Evolutionary conservation across 768 basidiomycete genomes (phyloP).

Genomic region (Mycena indigotica): DNA sequence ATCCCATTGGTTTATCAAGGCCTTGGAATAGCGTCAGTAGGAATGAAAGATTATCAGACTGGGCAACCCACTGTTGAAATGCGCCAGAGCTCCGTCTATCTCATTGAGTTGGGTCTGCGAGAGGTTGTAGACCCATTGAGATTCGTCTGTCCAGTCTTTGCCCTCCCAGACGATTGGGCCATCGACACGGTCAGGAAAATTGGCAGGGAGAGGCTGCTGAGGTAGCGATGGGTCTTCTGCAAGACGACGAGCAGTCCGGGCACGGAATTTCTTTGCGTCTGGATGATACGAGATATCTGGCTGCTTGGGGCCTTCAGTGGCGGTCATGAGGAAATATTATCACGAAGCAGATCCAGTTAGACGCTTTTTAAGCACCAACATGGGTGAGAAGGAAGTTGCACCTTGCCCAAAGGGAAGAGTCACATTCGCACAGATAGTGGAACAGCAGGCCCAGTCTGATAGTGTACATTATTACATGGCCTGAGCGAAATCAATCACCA

Average conservation of each 20-base stretch:
- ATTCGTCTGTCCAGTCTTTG: constrained; percentile 43
- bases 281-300: constrained; percentile 50
- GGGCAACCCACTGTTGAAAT: constrained; percentile 40
- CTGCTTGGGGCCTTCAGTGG: constrained; percentile 28
- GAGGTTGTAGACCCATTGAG: constrained; percentile 47
- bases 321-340: constrained; percentile 7
- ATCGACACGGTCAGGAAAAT: constrained; percentile 37
- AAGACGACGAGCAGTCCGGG: constrained; percentile 40
- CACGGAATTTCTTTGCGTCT: constrained; percentile 39
- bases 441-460: background rate
- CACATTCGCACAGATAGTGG: background rate
- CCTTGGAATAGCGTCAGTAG: constrained; percentile 18
- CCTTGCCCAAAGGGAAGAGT: background rate
- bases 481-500: background rate
- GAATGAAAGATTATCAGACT: background rate
- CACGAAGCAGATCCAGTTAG: background rate
- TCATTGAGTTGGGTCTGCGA: constrained; percentile 37
- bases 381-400: too few species aligned
- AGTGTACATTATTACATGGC: background rate
- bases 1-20: constrained; percentile 35
- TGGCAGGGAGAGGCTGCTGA: constrained; percentile 36
- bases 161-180: constrained; percentile 51
- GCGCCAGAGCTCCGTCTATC: constrained; percentile 39
- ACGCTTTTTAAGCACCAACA: background rate
- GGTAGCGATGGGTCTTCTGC: constrained; percentile 40